Evolutionary conservation across 257 asterid species (phyloP).

Genomic region (Rubia yunnanensis): DNA sequence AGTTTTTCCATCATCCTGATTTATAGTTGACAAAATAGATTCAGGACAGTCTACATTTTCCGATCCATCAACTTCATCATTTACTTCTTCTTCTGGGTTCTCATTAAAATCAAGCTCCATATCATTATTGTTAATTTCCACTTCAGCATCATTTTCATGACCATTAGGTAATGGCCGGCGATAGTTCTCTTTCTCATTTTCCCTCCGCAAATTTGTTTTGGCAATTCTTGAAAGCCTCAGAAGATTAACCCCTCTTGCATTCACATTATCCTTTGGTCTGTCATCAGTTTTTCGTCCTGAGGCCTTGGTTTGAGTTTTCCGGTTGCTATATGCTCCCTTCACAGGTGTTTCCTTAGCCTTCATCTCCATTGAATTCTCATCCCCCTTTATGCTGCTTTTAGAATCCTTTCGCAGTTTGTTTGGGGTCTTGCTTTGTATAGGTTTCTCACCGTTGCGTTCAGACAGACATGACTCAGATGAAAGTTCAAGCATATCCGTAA

Average conservation of each 20-base stretch:
- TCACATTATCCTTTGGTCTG: slow-evolving; percentile 49
- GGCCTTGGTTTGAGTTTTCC: slow-evolving; percentile 61
- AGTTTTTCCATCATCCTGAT: slow-evolving; percentile 35
- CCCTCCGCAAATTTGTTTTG: slow-evolving; percentile 83
- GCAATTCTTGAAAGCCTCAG: slow-evolving; percentile 93
- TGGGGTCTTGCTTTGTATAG: slow-evolving; percentile 61
- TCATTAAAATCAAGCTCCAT: slow-evolving; percentile 98
- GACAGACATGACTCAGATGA: slow-evolving; percentile 58
- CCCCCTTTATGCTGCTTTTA: slow-evolving; percentile 38
- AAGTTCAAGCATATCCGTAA: slow-evolving; percentile 59
- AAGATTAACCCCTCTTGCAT: slow-evolving; percentile 58
- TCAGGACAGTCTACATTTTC: slow-evolving; percentile 42
- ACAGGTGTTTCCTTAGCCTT: slow-evolving; percentile 58
- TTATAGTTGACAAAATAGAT: slow-evolving; percentile 52
- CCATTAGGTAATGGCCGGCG: slow-evolving; percentile 86
- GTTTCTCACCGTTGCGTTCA: slow-evolving; percentile 69
- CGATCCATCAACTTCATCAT: slow-evolving; percentile 70
- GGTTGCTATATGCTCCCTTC: slow-evolving; percentile 47
- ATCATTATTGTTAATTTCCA: slow-evolving; percentile 85
- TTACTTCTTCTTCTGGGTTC: slow-evolving; percentile 66
- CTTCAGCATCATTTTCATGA: slow-evolving; percentile 78
- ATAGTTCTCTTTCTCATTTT: slow-evolving; percentile 94
- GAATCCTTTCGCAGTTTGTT: slow-evolving; percentile 53
- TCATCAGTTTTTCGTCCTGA: slow-evolving; percentile 46
- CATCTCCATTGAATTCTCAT: slow-evolving; percentile 44